Evolutionary conservation across 2,329 filamentous ascomycete genomes (phyloP), one percentile per base, ranked within the genome.

Genomic region (Coniochaeta ligniaria): DNA sequence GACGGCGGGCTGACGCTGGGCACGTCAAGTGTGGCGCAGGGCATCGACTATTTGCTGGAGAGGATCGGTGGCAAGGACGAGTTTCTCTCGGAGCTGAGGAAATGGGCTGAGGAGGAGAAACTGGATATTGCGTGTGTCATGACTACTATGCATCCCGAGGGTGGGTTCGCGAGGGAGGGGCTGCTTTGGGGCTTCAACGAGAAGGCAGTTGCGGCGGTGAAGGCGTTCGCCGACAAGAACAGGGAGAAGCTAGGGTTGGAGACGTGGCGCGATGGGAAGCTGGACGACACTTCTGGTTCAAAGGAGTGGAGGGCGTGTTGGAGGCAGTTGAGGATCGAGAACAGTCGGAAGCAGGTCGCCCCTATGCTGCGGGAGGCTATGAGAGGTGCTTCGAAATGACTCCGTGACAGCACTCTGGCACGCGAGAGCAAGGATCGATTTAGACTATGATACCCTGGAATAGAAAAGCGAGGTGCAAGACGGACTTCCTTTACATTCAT

Each of bases 321-420:
- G 90, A 77, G 75, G 66, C 90, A 94, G 75, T 77, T 79, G 22
- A 80, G 82, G 63, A 67, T 88, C 47, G 81, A 82, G 52, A 76
- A 83, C 61, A 88, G 85, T 66, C 77, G 87, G 65, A 89, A 90
- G 73, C 86, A 91, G 71, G 80, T 94, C 28, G 87, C 84, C 35
- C 84, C 89, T 14, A 77, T 90, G 65, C 67, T 90, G 68, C 81
- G 86, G 61, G 82, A 88, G 64, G 80, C 78, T 0, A 76, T 86
- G 69, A 75, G 72, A 65, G 66, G 65, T 52, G 60, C 61, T 20
- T 63, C 67, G n/a, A 72, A 64, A 55, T 58, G 56, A 58, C 56
- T 50, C 47, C 2, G 3, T 31, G 24, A 17, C 24, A 31, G 47
- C 20, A 22, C 11, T 24, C 16, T 14, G 43, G 20, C 11, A 11